A percentile compares a stretch with the other conserved stretches of the same genome.
Evolutionary conservation across 805 yeast species (phyloP).

Genomic region (Wilhelminamyces savonicus): DNA sequence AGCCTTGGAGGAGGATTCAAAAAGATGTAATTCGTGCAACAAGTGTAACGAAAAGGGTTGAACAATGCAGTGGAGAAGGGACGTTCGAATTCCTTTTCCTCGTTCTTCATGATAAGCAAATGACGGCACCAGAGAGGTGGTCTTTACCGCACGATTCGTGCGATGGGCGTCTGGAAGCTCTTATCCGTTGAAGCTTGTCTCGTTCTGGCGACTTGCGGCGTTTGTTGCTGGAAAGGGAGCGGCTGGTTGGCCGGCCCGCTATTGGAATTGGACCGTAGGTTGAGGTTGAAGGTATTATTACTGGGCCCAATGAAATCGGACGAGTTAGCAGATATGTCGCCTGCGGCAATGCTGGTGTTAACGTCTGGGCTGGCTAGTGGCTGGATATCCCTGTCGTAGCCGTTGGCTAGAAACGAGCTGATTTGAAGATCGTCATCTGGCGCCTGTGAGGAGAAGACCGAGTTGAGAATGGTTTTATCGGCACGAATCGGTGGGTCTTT

Average conservation of each 20-base stretch:
- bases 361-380: slow-evolving; percentile 17
- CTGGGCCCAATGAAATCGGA: slow-evolving; percentile 19
- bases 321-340: slow-evolving; percentile 28
- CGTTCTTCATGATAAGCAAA: background rate
- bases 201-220: slow-evolving; percentile 33
- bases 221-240: too few species aligned
- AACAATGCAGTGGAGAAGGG: background rate
- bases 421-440: slow-evolving; percentile 15
- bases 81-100: background rate
- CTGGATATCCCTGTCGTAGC: slow-evolving; percentile 12
- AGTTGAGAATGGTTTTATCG: slow-evolving; percentile 28
- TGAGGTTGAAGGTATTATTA: slow-evolving; percentile 20
- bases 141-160: slow-evolving; percentile 26
- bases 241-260: slow-evolving; percentile 4
- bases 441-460: slow-evolving; percentile 13
- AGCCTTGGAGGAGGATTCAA: background rate
- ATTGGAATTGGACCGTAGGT: slow-evolving; percentile 6
- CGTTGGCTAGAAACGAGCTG: slow-evolving; percentile 29
- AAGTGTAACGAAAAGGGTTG: background rate
- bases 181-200: slow-evolving; percentile 34
- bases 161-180: slow-evolving; percentile 36
- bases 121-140: background rate
- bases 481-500: slow-evolving; percentile 11
- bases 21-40: background rate
- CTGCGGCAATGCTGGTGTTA: slow-evolving; percentile 20